These are phyloP conservation scores for Usnea hakonensis DNA, from an alignment of 495 filamentous ascomycete genomes.

Conservation along the genomic window DNA sequence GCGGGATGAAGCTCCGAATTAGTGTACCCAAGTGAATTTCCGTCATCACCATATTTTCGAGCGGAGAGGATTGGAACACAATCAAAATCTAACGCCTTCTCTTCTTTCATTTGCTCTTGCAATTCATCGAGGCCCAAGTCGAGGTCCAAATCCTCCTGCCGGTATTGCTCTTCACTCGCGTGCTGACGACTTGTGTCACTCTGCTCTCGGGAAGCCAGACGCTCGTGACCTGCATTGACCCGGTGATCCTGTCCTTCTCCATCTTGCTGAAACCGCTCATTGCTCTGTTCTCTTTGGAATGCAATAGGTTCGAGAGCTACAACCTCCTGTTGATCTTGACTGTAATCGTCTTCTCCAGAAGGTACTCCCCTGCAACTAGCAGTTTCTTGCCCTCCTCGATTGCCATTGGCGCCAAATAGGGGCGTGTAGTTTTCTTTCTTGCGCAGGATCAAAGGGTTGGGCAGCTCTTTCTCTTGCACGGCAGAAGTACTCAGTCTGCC, in stretches of 20 bases:
- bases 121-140: not conserved
- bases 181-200: not conserved
- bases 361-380: not conserved
- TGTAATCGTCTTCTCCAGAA: not conserved
- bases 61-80: not conserved
- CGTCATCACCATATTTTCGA: not conserved
- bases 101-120: not conserved
- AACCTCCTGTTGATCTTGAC: not conserved
- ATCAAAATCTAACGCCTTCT: not conserved
- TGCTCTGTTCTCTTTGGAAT: no score
- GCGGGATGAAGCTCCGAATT: not conserved
- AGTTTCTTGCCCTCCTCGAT: not conserved
- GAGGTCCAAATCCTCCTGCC: not conserved
- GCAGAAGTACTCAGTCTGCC: constrained; percentile 1
- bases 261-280: no score
- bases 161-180: not conserved
- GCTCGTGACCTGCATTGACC: no score
- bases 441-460: not conserved
- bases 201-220: not conserved
- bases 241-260: no score
- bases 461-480: not conserved
- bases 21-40: not conserved
- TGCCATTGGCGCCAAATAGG: not conserved
- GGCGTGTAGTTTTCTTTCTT: not conserved
- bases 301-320: not conserved